Conservation (phyloP, 139 green algal species). For the Tetradesmus obliquus region DNA sequence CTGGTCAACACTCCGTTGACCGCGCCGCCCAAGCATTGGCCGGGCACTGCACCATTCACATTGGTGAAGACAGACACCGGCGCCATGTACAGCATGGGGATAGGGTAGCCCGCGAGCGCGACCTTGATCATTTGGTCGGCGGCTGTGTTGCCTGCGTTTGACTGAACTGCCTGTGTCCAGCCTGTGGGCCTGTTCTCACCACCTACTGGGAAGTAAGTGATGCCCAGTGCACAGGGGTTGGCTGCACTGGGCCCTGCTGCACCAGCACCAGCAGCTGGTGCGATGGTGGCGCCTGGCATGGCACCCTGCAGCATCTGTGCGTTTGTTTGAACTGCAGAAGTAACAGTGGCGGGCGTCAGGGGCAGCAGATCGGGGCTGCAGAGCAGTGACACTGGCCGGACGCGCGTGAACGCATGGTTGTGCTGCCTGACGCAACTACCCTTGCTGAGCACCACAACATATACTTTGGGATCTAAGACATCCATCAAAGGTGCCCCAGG, state of each 20-base stretch:
- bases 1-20: slow-evolving; percentile 3
- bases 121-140: slow-evolving; percentile 43
- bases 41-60: slow-evolving; percentile 30
- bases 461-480: not conserved
- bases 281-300: not conserved
- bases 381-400: not conserved
- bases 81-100: slow-evolving; percentile 47
- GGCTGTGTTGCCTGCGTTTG: slow-evolving; percentile 41
- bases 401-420: not conserved
- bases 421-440: not conserved
- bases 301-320: slow-evolving; percentile 21
- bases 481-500: not conserved
- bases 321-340: slow-evolving; percentile 20
- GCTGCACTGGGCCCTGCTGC: not conserved
- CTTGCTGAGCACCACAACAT: not conserved
- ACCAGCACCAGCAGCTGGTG: not conserved
- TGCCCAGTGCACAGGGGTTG: slow-evolving; percentile 30
- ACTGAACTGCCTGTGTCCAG: slow-evolving; percentile 45
- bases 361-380: not conserved
- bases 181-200: slow-evolving; percentile 45
- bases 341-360: not conserved
- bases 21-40: slow-evolving; percentile 13
- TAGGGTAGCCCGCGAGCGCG: slow-evolving; percentile 48
- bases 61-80: slow-evolving; percentile 39
- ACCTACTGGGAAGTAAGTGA: slow-evolving; percentile 31